Evolutionary conservation across 129 eudicot genomes (phyloP).

Genomic region (Deinandra increscens): DNA sequence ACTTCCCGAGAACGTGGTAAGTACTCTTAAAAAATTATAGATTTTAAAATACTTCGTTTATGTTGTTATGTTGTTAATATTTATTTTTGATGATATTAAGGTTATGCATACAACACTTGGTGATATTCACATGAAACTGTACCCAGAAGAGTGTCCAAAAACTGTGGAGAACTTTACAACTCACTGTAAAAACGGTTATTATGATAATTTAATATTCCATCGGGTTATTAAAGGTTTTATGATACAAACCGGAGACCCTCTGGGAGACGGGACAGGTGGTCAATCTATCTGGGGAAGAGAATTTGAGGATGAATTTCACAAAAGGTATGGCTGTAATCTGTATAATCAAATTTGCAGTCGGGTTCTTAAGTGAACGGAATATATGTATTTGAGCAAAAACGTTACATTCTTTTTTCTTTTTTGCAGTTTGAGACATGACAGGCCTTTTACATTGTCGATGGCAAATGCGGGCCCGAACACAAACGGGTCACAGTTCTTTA

Average conservation of each 20-base stretch:
- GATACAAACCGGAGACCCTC: constrained; percentile 98
- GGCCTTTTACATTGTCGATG: constrained; percentile 97
- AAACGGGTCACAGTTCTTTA: constrained; percentile 96
- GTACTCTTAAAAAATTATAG: constrained; percentile 7
- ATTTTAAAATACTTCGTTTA: background rate
- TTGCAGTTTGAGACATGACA: constrained; percentile 95
- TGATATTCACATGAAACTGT: constrained; percentile 86
- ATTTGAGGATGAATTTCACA: constrained; percentile 96
- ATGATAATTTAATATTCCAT: constrained; percentile 92
- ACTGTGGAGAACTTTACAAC: constrained; percentile 98
- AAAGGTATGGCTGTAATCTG: constrained; percentile 51
- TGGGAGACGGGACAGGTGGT: constrained; percentile 99
- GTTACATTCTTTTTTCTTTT: background rate
- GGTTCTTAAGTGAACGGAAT: background rate
- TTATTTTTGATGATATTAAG: constrained; percentile 36
- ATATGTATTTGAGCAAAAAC: background rate
- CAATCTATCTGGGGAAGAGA: constrained; percentile 99
- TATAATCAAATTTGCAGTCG: constrained; percentile 4
- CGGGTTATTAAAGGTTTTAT: constrained; percentile 96
- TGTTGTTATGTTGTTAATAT: constrained; percentile 2
- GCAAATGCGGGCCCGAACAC: constrained; percentile 99
- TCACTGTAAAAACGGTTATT: constrained; percentile 93
- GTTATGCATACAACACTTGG: constrained; percentile 89
- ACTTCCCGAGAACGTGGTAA: constrained; percentile 93
- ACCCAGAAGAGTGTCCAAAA: constrained; percentile 99